A percentile compares a stretch with the other conserved stretches of the same genome.
Conservation (phyloP, 345 rosid genomes). For the Acer yangbiense region DNA sequence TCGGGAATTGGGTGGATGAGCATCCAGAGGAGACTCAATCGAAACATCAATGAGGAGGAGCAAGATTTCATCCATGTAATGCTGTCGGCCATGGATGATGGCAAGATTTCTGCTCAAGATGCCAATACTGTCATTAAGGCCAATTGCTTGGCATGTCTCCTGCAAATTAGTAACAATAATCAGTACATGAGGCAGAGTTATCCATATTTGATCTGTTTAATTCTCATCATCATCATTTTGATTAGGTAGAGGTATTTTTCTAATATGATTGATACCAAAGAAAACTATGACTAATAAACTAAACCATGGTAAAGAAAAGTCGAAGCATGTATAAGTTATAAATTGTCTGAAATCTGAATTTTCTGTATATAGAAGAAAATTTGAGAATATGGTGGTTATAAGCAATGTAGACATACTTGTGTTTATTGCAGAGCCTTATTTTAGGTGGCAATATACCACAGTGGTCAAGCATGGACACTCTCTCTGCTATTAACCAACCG, state of each 20-base stretch:
- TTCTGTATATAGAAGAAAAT: background rate
- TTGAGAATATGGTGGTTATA: no score
- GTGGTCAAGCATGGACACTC: slow-evolving; percentile 42
- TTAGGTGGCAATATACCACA: slow-evolving; percentile 46
- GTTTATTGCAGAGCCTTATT: slow-evolving; percentile 46
- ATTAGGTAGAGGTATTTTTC: background rate
- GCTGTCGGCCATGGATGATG: slow-evolving; percentile 47
- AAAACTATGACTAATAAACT: background rate
- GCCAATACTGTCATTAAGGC: slow-evolving; percentile 54
- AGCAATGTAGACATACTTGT: background rate
- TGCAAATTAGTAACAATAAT: background rate
- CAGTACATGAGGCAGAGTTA: background rate
- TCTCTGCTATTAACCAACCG: slow-evolving; percentile 43
- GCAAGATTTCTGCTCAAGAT: slow-evolving; percentile 39
- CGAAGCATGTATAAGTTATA: no score
- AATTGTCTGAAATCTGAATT: no score
- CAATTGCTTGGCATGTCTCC: slow-evolving; percentile 49
- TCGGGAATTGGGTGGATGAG: slow-evolving; percentile 43
- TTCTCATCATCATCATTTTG: background rate
- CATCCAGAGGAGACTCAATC: slow-evolving; percentile 28
- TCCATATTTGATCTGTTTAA: background rate
- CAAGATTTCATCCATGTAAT: slow-evolving; percentile 53
- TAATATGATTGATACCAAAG: background rate
- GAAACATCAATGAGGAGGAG: slow-evolving; percentile 12
- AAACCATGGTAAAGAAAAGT: no score